These are phyloP conservation scores for Colletotrichum endophyticum DNA, from an alignment of 2,329 filamentous ascomycete species.

Conservation along the genomic window DNA sequence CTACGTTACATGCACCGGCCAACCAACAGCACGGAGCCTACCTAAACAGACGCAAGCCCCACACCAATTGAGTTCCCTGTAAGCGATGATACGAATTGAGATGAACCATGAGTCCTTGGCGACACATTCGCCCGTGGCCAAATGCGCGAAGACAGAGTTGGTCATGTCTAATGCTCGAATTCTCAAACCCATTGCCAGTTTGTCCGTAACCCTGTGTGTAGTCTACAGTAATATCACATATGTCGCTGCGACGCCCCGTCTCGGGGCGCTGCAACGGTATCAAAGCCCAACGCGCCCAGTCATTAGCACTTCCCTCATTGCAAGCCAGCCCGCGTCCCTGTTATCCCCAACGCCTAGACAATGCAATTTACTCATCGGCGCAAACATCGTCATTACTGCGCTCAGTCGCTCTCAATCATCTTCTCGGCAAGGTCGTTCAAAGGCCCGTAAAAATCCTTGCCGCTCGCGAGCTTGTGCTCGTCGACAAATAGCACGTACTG, in stretches of 20 bases:
- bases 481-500: slow-evolving; percentile 99
- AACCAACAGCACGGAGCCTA: not conserved
- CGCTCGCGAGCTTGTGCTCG: slow-evolving; percentile 89
- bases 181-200: not conserved
- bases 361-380: slow-evolving; percentile 4
- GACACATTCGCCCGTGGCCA: not conserved
- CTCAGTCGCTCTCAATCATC: slow-evolving; percentile 91
- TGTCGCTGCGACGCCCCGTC: not conserved
- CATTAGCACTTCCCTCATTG: slow-evolving; percentile 9
- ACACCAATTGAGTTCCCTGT: slow-evolving; percentile 1
- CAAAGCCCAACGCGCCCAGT: slow-evolving; percentile 2
- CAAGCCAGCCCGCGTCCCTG: slow-evolving; percentile 1
- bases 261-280: not conserved
- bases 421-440: slow-evolving; percentile 95
- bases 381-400: not conserved
- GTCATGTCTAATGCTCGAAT: not conserved
- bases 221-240: slow-evolving; percentile 22
- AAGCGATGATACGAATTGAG: not conserved
- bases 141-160: not conserved
- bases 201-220: slow-evolving; percentile 7
- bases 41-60: not conserved
- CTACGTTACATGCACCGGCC: not conserved
- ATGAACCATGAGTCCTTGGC: not conserved
- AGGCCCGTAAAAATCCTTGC: slow-evolving; percentile 97
- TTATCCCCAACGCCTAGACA: slow-evolving; percentile 21